phyloP scores from a whole-genome alignment of 208 protist genomes.

The Leishmania braziliensis region DNA sequence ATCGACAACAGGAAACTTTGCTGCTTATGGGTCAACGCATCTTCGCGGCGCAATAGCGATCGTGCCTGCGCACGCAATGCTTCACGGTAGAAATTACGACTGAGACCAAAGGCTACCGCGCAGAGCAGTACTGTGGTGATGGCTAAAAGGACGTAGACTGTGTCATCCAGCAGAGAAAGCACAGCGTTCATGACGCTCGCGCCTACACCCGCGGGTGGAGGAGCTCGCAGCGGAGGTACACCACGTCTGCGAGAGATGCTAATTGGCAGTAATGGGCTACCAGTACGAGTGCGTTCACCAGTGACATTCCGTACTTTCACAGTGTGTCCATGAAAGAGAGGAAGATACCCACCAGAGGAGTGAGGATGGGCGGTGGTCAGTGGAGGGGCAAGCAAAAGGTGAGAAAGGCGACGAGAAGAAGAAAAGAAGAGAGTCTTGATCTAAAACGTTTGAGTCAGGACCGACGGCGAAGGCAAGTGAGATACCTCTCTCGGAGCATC shows the following conservation, averaged over 20 bases:
- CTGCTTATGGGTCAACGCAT: slow-evolving; percentile 35
- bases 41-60: slow-evolving; percentile 41
- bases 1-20: slow-evolving; percentile 59
- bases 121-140: slow-evolving; percentile 42
- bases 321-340: neutral
- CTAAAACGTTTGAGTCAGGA: neutral
- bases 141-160: slow-evolving; percentile 45
- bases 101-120: slow-evolving; percentile 46
- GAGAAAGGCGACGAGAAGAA: neutral
- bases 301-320: neutral
- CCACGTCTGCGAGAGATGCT: neutral
- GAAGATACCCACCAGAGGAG: too few relatives aligned
- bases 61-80: slow-evolving; percentile 50
- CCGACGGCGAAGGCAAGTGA: neutral
- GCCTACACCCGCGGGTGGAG: neutral
- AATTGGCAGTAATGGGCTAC: neutral
- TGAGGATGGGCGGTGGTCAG: neutral
- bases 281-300: neutral
- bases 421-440: neutral
- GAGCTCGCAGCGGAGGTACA: neutral
- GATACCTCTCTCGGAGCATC: neutral
- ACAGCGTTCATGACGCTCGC: neutral
- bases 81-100: slow-evolving; percentile 48
- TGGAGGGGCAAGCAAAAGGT: neutral
- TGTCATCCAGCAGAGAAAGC: slow-evolving; percentile 31